phyloP scores from a whole-genome alignment of 2,329 filamentous ascomycete species.

The Phyllosticta citribraziliensis region DNA sequence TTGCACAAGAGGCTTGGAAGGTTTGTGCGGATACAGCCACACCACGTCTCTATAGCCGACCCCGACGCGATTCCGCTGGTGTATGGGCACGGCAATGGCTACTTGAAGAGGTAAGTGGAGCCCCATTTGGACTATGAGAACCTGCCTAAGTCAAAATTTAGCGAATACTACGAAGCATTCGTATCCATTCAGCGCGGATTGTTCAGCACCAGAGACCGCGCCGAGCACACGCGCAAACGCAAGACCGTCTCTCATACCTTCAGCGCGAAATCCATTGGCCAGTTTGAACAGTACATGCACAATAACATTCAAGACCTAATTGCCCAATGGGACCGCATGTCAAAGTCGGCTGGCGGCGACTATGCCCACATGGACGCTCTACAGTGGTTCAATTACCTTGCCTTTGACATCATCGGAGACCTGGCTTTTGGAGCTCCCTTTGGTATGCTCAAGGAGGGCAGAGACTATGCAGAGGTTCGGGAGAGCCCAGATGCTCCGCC shows the following conservation, averaged over 20 bases:
- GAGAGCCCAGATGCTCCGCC: slow-evolving; percentile 50
- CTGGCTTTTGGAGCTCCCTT: slow-evolving; percentile 68
- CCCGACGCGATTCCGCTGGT: slow-evolving; percentile 64
- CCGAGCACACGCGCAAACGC: slow-evolving; percentile 77
- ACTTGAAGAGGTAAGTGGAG: slow-evolving; percentile 35
- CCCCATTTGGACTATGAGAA: not conserved
- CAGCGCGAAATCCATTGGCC: slow-evolving; percentile 65
- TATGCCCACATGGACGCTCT: slow-evolving; percentile 62
- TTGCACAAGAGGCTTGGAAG: slow-evolving; percentile 67
- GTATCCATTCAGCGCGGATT: slow-evolving; percentile 77
- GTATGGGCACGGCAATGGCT: slow-evolving; percentile 55
- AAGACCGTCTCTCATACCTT: slow-evolving; percentile 86
- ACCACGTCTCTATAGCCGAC: slow-evolving; percentile 75
- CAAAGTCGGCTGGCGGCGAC: slow-evolving; percentile 40
- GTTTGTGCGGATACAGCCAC: slow-evolving; percentile 74
- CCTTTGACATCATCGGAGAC: slow-evolving; percentile 52
- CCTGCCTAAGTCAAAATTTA: slow-evolving; percentile 23
- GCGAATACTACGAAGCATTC: slow-evolving; percentile 84
- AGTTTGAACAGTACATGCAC: slow-evolving; percentile 87
- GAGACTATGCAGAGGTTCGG: slow-evolving; percentile 67
- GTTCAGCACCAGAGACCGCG: slow-evolving; percentile 79
- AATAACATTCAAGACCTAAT: slow-evolving; percentile 67
- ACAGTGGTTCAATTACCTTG: slow-evolving; percentile 68
- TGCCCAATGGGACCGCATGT: slow-evolving; percentile 59
- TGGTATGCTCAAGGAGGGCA: slow-evolving; percentile 69